Percentiles rank a stretch among this genome's conserved stretches.
phyloP scores from a whole-genome alignment of 108 stramenopile genomes.

The Stephanodiscus minutulus region DNA sequence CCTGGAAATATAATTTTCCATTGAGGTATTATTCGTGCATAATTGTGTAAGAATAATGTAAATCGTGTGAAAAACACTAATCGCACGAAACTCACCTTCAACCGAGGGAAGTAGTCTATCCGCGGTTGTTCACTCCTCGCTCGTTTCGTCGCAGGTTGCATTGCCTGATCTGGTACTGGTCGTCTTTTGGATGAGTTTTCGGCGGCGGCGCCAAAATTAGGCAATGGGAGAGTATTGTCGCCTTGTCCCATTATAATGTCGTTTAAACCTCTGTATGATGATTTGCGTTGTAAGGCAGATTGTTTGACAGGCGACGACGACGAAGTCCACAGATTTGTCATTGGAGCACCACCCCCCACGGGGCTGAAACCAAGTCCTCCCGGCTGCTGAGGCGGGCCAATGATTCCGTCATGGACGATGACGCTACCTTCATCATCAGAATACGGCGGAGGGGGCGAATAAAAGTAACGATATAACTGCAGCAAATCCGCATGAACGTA shows the following conservation, averaged over 20 bases:
- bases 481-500: slow-evolving; percentile 78
- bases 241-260: slow-evolving; percentile 30
- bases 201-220: slow-evolving; percentile 24
- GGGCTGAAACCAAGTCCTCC: slow-evolving; percentile 51
- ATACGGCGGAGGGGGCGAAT: slow-evolving; percentile 57
- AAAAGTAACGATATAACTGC: slow-evolving; percentile 80
- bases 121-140: slow-evolving; percentile 67
- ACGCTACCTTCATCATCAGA: slow-evolving; percentile 58
- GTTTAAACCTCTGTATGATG: slow-evolving; percentile 63
- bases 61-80: neutral
- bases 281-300: slow-evolving; percentile 67
- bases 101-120: slow-evolving; percentile 76
- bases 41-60: slow-evolving; percentile 60
- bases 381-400: slow-evolving; percentile 8
- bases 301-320: slow-evolving; percentile 9
- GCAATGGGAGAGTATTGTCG: slow-evolving; percentile 10
- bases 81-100: slow-evolving; percentile 48
- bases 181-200: slow-evolving; percentile 52
- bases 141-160: slow-evolving; percentile 69
- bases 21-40: slow-evolving; percentile 44
- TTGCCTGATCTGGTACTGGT: slow-evolving; percentile 50
- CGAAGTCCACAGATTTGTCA: neutral
- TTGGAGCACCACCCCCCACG: slow-evolving; percentile 6
- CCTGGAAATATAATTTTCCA: slow-evolving; percentile 31
- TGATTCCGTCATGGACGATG: slow-evolving; percentile 16